These are phyloP conservation scores for Colletotrichum tamarilloi DNA, from an alignment of 2,329 filamentous ascomycete genomes.

Conservation along the genomic window DNA sequence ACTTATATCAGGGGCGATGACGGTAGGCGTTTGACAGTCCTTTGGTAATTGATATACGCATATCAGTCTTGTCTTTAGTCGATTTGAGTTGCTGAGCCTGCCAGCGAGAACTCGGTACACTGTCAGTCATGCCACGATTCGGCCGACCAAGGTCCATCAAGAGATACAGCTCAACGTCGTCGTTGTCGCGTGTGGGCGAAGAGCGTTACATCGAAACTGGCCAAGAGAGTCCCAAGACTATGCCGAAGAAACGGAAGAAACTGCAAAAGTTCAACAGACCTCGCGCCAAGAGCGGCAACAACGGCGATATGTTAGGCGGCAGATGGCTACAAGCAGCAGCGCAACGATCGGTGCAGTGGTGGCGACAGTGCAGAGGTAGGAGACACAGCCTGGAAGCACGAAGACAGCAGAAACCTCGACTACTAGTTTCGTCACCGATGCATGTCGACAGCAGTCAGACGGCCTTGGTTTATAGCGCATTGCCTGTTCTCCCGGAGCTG, in stretches of 20 bases:
- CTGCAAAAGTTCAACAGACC: not conserved
- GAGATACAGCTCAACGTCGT: not conserved
- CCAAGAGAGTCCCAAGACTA: not conserved
- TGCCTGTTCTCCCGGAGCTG: not conserved
- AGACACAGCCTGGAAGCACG: not conserved
- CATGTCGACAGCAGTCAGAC: not conserved
- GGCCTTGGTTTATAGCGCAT: not conserved
- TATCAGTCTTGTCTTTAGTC: not conserved
- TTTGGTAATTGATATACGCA: not conserved
- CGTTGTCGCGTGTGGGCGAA: not conserved
- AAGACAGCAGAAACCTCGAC: not conserved
- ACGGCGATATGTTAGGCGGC: no score
- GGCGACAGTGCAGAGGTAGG: not conserved
- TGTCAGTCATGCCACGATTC: not conserved
- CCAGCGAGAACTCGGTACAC: not conserved
- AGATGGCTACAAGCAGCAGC: not conserved
- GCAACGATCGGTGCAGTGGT: not conserved
- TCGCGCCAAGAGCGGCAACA: not conserved
- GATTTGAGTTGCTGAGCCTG: not conserved
- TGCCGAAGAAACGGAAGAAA: not conserved
- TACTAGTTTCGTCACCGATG: not conserved
- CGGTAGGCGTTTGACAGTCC: not conserved
- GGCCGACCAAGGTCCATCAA: not conserved
- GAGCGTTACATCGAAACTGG: no score
- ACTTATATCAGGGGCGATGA: not conserved